Conservation (phyloP, 2,329 filamentous ascomycete genomes). For the Fusarium guadeloupense region DNA sequence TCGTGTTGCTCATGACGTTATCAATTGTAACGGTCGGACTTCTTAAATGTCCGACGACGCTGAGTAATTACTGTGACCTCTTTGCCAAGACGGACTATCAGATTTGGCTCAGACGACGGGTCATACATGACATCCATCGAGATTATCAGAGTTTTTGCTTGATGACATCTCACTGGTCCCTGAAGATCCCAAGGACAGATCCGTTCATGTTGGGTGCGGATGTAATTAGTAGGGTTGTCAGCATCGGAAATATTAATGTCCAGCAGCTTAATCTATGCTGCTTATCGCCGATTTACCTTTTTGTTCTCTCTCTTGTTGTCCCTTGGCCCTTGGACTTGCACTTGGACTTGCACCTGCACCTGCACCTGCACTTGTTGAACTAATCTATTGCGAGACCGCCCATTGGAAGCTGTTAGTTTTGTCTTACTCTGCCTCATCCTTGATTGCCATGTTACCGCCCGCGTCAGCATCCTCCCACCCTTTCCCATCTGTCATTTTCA, state of each 20-base stretch:
- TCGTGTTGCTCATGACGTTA: slow-evolving; percentile 5
- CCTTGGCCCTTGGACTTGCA: no score
- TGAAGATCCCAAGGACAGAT: not conserved
- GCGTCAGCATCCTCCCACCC: not conserved
- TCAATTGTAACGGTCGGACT: not conserved
- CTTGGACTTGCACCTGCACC: no score
- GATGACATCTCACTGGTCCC: not conserved
- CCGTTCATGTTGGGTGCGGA: no score
- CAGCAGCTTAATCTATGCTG: no score
- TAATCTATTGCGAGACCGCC: no score
- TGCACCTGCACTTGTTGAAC: no score
- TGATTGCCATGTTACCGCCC: not conserved
- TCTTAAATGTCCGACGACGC: slow-evolving; percentile 3
- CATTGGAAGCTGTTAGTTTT: no score
- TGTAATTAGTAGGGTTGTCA: no score
- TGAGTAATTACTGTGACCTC: not conserved
- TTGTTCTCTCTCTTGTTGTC: no score
- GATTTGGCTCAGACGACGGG: not conserved
- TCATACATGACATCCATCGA: not conserved
- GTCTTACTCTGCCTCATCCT: not conserved
- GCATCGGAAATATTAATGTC: no score
- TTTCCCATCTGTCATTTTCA: not conserved
- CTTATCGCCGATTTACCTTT: not conserved
- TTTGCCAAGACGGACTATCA: not conserved
- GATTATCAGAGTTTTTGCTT: not conserved